Percentiles rank a stretch among this genome's conserved stretches.
Evolutionary conservation across 768 basidiomycete species (phyloP).

Genomic region (Calvatia gigantea): DNA sequence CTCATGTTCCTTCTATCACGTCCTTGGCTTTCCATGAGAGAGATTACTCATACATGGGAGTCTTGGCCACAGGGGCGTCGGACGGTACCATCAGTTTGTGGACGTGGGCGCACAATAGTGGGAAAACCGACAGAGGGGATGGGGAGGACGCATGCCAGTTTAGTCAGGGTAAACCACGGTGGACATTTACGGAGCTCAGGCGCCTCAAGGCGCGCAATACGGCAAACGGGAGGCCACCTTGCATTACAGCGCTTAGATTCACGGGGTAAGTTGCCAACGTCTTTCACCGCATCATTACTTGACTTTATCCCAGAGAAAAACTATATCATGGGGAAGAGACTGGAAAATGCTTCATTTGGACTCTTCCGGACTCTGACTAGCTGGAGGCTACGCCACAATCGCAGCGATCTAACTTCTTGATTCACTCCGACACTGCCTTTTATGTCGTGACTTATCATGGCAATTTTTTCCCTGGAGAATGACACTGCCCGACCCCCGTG

Average conservation of each 20-base stretch:
- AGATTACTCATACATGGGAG: constrained; percentile 74
- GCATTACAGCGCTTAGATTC: constrained; percentile 78
- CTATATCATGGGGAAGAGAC: constrained; percentile 65
- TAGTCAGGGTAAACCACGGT: constrained; percentile 56
- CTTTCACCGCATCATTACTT: background rate
- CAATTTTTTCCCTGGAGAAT: no score
- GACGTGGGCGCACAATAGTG: constrained; percentile 53
- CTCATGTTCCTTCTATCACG: constrained; percentile 55
- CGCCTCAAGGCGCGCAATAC: constrained; percentile 56
- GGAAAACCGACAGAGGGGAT: constrained; percentile 14
- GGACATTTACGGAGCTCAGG: constrained; percentile 72
- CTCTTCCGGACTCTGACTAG: constrained; percentile 42
- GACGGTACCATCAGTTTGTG: constrained; percentile 78
- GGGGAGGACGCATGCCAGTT: constrained; percentile 60
- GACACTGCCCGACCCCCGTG: no score
- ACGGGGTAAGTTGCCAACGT: constrained; percentile 52
- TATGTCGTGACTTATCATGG: background rate
- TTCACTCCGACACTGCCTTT: background rate
- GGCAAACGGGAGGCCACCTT: constrained; percentile 41
- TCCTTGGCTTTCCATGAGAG: constrained; percentile 86
- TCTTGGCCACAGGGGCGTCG: constrained; percentile 76
- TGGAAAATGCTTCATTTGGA: constrained; percentile 58
- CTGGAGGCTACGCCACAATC: background rate
- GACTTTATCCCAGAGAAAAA: constrained; percentile 39
- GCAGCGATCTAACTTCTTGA: background rate